Base-by-base conservation (phyloP, 352 stramenopile genomes). In the Thalassiosira hispida region DNA sequence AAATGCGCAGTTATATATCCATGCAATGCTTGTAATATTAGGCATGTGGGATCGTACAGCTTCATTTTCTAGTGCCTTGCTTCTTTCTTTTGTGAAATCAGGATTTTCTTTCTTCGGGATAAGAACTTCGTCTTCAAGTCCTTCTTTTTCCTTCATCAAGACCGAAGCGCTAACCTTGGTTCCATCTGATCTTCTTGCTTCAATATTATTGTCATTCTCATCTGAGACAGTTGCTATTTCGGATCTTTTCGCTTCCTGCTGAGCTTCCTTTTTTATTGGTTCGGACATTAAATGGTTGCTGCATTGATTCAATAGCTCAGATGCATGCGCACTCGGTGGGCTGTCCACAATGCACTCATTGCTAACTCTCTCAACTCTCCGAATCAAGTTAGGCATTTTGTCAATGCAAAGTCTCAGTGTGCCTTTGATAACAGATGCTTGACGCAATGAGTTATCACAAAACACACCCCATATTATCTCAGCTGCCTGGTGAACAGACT, bases 341-440 rank as follows among this genome's bases (percentile, higher is more conserved):
- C 52, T 42, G 16, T 72, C 20, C 18, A 68, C 23, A 46, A 84
- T 63, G 33, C 23, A 60, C 33, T 77, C 63, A 60, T 52, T 29
- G n/a, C 75, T 14, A 46, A 57, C 51, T 44, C 49, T 77, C 44
- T 84, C 77, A 5, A 74, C 14, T 55, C 55, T 77, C 16, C 62
- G 31, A 22, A 84, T 29, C 27, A 84, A 46, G 0, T 23, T 40
- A 23, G 77, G 77, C 42, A 84, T 71, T 74, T 77, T 74, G 14
- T 77, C 70, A 44, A 84, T 55, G 33, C 77, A 84, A 51, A 84
- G 31, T 62, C 53, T 72, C 23, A 80, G 31, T 38, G 52, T 55
- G 9, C 44, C 59, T 71, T 74, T 84, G 11, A 84, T 40, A 27
- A 78, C 25, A 46, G 56, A 65, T 0, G 66, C 60, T 64, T 73